Evolutionary conservation across 371 early-diverging fungal genomes (phyloP), one percentile per base, ranked within the genome.

Genomic region (Umbelopsis sp.): DNA sequence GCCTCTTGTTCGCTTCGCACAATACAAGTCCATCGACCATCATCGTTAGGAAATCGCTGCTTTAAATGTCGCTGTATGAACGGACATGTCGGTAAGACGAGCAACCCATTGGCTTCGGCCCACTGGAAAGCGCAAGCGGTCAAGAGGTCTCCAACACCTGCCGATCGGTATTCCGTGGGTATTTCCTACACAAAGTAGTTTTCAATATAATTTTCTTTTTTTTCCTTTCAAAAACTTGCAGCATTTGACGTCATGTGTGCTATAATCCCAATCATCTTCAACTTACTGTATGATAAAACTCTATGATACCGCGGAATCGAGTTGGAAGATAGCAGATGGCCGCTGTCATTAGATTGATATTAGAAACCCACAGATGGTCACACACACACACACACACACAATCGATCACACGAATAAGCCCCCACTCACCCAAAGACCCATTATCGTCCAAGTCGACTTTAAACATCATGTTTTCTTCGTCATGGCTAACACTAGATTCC

Each of bases 241-340:
- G 41, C 6, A 29, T 46, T 63, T 35, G 29, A 65, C 44, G 68
- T 57, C 12, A 38, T 62, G 45, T 18, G 45, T 22, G 44, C 45
- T 29, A 65, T 16, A 14, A 14, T 32, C 24, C 1, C 41, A 2
- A 41, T 41, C 0, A 22, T 41, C 7, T 41, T 38, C 29, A 29
- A 63, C 67, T 69, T 71, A 74, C 74, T 16, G 74, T 74, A 38
- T 74, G 74, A 46, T 69, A 71, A 65, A 74, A 74, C 24, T 76
- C 76, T 32, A 76, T 48, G 37, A 73, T 45, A 20, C 66, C 38
- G 52, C 57, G 57, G 45, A 72, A 72, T 44, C 69, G 69, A 4
- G 76, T 76, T 22, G 76, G 76, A 38, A 76, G 65, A 51, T 76
- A 76, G 29, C 76, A 76, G 7, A 70, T 44, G 38, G 74, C 74